phyloP scores from a whole-genome alignment of 169 alveolate species.

The Babesia bigemina region DNA sequence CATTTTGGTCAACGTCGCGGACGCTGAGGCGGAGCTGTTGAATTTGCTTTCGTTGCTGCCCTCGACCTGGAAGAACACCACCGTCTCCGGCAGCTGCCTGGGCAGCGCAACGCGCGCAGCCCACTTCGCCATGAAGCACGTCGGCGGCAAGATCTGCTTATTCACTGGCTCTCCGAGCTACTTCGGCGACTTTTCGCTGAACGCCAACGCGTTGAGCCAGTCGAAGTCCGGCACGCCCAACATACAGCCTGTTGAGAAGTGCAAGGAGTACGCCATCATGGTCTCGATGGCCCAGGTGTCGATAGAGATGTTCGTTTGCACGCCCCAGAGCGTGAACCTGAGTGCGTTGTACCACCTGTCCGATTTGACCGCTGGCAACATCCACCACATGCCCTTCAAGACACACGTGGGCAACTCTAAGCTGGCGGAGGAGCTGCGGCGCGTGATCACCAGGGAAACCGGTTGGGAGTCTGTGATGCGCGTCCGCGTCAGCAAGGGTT shows the following conservation, averaged over 20 bases:
- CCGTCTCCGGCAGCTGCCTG: conserved; percentile 81
- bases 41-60: conserved; percentile 73
- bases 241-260: conserved; percentile 45
- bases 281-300: conserved; percentile 65
- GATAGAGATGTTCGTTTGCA: conserved; percentile 84
- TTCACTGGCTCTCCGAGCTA: conserved; percentile 84
- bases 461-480: conserved; percentile 98
- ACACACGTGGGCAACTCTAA: conserved; percentile 71
- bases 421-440: conserved; percentile 84
- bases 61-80: conserved; percentile 82
- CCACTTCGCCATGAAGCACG: conserved; percentile 87
- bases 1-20: conserved; percentile 84
- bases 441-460: conserved; percentile 83
- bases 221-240: conserved; percentile 23
- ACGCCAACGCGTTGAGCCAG: conserved; percentile 54
- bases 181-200: conserved; percentile 80
- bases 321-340: conserved; percentile 74
- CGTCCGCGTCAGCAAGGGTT: conserved; percentile 92
- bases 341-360: conserved; percentile 29
- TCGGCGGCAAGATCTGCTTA: conserved; percentile 92
- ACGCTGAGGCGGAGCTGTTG: conserved; percentile 80
- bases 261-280: conserved; percentile 53
- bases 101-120: conserved; percentile 92
- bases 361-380: conserved; percentile 58
- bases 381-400: conserved; percentile 71